Percentiles rank a stretch among this genome's conserved stretches.
Conservation (phyloP, 1,284 basidiomycete genomes). For the Irpex lacteus region DNA sequence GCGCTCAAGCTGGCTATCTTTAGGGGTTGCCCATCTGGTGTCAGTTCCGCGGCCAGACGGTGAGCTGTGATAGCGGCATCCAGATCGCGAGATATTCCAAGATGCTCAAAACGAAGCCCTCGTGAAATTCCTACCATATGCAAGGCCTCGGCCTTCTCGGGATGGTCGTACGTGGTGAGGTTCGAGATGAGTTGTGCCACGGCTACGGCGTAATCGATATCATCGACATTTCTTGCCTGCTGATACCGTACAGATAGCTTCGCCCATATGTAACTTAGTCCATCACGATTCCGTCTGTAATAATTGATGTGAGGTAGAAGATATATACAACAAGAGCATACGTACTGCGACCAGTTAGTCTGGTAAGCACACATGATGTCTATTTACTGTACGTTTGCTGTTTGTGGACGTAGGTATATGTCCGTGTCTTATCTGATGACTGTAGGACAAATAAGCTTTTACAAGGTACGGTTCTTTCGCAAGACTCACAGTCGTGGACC, state of each 20-base stretch:
- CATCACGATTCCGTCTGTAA: neutral
- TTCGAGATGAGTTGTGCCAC: neutral
- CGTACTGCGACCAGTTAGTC: no score
- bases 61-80: neutral
- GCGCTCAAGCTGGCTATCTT: neutral
- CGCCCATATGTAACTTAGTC: neutral
- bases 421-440: no score
- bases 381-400: no score
- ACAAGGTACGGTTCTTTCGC: neutral
- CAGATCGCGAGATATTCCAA: neutral
- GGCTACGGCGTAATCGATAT: neutral
- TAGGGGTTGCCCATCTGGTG: neutral
- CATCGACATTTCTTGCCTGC: neutral
- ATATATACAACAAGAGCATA: neutral
- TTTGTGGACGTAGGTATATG: no score
- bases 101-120: neutral
- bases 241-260: neutral
- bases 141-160: neutral
- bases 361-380: no score
- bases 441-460: neutral
- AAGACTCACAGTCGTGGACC: neutral
- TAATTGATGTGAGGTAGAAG: neutral
- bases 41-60: neutral
- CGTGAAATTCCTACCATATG: neutral
- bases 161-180: neutral